Base-by-base conservation (phyloP, 345 rosid species). In the Melaleuca alternifolia region DNA sequence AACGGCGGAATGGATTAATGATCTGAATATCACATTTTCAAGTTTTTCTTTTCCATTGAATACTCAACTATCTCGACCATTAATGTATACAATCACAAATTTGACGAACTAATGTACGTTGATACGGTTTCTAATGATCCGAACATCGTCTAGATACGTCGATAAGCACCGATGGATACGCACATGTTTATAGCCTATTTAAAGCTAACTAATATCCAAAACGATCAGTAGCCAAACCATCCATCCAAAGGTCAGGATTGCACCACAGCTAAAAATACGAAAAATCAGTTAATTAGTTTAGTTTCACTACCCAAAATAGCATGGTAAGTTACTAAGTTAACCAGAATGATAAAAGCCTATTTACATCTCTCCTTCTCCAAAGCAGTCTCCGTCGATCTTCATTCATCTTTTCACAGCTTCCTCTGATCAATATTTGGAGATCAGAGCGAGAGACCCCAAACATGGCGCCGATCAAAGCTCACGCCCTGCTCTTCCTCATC, bases 91-190 rank as follows among this genome's bases (percentile, higher is more conserved):
- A 26, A 5, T 26, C 11, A 26, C 7, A 26, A n/a, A n/a, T 59
- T 59, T 5, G 0, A 1, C 9, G 2, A 3, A 6, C 71, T 12
- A 57, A 57, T 10, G 2, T 14, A 57, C 62, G 26, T 0, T 11
- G 2, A 57, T 26, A 1, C 3, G 30, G 24, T 24, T 57, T 24
- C 1, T 3, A 1, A n/a, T 59, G 18, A 59, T 59, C 2, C 7
- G 33, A n/a, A 0, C 71, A n/a, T n/a, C 18, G 0, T n/a, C 8
- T n/a, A 12, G 33, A 0, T 1, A n/a, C 0, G 37, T 2, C 0
- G 4, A 3, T 6, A 12, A 1, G 71, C 1, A 13, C 71, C 2
- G 9, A 59, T 4, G 37, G 71, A 59, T 0, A 2, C n/a, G 71
- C 71, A 59, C 71, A 6, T 59, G 79, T 71, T 71, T 6, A 0